These are phyloP conservation scores for Trametes villosa DNA, from an alignment of 768 basidiomycete genomes.

Conservation along the genomic window DNA sequence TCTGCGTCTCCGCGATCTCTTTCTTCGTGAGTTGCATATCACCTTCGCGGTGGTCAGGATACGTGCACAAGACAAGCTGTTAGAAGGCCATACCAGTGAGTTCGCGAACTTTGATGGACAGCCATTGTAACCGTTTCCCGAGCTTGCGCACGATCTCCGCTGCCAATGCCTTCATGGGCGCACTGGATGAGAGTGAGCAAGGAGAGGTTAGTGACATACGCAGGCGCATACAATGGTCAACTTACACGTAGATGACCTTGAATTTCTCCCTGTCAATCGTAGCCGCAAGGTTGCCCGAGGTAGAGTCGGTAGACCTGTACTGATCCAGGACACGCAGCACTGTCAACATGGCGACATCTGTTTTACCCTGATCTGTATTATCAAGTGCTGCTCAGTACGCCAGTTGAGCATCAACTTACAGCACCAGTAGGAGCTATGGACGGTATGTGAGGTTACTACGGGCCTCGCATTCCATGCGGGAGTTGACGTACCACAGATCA, in stretches of 20 bases:
- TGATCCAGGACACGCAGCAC: conserved; percentile 88
- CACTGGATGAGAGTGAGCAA: conserved; percentile 47
- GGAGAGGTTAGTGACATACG: not conserved
- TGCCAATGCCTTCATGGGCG: conserved; percentile 98
- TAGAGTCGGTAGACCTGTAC: conserved; percentile 46
- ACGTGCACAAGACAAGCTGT: not conserved
- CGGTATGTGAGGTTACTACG: not conserved
- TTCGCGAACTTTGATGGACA: conserved; percentile 85
- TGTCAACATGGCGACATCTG: conserved; percentile 94
- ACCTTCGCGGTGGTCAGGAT: conserved; percentile 40
- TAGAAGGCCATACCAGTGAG: conserved; percentile 66
- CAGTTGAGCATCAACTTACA: conserved; percentile 51
- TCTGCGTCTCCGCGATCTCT: conserved; percentile 93
- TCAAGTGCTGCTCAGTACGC: not conserved
- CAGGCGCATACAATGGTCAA: not conserved
- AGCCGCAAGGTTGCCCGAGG: conserved; percentile 41
- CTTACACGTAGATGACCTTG: conserved; percentile 97
- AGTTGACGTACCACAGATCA: conserved; percentile 75
- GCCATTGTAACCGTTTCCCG: conserved; percentile 87
- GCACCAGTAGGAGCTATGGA: conserved; percentile 92
- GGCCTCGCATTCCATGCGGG: not conserved
- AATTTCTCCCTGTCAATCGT: conserved; percentile 74
- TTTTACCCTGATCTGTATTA: conserved; percentile 79
- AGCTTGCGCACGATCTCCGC: conserved; percentile 95
- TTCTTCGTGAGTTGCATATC: conserved; percentile 97